Percentiles rank a stretch among this genome's conserved stretches.
Evolutionary conservation across 192 early-diverging fungal genomes (phyloP).

Genomic region (Entomortierella beljakovae): DNA sequence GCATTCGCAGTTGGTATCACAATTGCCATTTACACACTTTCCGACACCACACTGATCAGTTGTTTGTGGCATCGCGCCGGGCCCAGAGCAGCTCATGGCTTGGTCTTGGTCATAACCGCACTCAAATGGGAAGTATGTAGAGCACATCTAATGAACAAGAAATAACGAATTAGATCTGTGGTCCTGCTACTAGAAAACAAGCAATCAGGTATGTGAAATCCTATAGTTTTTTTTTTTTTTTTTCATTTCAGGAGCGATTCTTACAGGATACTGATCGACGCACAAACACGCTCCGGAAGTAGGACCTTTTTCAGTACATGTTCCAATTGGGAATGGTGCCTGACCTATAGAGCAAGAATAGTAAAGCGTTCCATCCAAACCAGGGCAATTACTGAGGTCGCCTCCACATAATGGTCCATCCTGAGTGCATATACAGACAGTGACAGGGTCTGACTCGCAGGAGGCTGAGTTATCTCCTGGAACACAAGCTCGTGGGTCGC

Average conservation of each 20-base stretch:
- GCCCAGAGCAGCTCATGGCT: slow-evolving; percentile 11
- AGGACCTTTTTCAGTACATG: not conserved
- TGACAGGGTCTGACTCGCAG: no score
- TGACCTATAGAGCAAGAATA: slow-evolving; percentile 14
- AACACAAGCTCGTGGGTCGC: no score
- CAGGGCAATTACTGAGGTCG: slow-evolving; percentile 17
- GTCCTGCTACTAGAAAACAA: no score
- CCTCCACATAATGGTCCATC: slow-evolving; percentile 27
- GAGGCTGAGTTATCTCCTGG: no score
- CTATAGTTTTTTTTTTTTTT: no score
- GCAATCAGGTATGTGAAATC: no score
- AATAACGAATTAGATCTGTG: not conserved
- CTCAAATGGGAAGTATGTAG: slow-evolving; percentile 21
- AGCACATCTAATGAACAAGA: slow-evolving; percentile 14
- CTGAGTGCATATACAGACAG: no score
- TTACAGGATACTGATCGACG: slow-evolving; percentile 19
- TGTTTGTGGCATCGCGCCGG: slow-evolving; percentile 1
- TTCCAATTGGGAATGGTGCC: slow-evolving; percentile 13
- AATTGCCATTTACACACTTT: slow-evolving; percentile 7
- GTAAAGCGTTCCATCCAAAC: slow-evolving; percentile 11
- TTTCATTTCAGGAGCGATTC: not conserved
- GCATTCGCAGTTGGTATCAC: slow-evolving; percentile 16
- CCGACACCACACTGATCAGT: slow-evolving; percentile 15
- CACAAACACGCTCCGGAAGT: slow-evolving; percentile 11
- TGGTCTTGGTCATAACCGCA: slow-evolving; percentile 26